These are phyloP conservation scores for Eustoma russellianum DNA, from an alignment of 257 asterid genomes.

Conservation along the genomic window DNA sequence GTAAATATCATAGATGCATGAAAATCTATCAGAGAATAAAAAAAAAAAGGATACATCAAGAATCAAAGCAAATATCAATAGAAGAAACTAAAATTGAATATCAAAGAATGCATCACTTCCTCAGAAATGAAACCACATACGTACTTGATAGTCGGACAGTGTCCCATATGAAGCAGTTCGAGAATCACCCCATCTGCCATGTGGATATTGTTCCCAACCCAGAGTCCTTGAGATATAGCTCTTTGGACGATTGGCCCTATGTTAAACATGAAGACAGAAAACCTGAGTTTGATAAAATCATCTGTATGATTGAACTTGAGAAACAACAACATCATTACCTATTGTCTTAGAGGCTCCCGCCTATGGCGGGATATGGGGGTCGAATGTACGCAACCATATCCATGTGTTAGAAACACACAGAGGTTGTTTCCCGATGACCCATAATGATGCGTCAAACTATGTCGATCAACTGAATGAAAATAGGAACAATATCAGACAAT, in stretches of 20 bases:
- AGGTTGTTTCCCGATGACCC: too few species aligned
- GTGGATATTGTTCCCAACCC: conserved; percentile 95
- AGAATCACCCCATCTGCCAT: conserved; percentile 94
- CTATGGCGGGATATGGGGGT: too few species aligned
- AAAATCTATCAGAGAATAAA: not conserved
- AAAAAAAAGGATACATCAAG: not conserved
- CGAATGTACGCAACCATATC: too few species aligned
- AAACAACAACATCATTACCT: too few species aligned
- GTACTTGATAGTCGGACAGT: conserved; percentile 80
- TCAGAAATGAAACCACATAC: not conserved
- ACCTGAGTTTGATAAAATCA: not conserved
- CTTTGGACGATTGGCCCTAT: conserved; percentile 98
- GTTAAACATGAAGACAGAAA: conserved; percentile 2
- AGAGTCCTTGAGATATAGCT: conserved; percentile 89
- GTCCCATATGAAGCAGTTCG: conserved; percentile 88
- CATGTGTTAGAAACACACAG: too few species aligned
- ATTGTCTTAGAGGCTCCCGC: too few species aligned
- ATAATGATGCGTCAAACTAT: too few species aligned
- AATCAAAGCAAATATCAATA: not conserved
- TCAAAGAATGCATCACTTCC: too few species aligned
- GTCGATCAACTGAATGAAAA: not conserved
- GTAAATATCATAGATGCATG: not conserved
- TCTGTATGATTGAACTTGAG: not conserved
- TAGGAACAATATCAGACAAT: not conserved
- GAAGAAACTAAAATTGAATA: not conserved